Evolutionary conservation across 2,329 filamentous ascomycete genomes (phyloP), one percentile per base, ranked within the genome.

Genomic region (Ceratocystis eucalypticola): DNA sequence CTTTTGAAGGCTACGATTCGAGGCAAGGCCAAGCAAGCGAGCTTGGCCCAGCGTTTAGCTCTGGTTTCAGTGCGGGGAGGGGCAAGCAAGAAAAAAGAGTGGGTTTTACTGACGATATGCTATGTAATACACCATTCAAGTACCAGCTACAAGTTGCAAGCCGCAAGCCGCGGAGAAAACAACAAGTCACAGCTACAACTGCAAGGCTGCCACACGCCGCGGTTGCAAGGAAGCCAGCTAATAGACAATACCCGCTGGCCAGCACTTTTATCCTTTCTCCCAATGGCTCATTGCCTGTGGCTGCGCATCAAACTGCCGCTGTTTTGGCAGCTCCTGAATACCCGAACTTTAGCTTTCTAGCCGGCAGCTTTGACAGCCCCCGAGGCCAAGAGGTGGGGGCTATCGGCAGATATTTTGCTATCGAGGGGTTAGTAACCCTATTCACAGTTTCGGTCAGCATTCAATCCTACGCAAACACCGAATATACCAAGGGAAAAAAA

Each of bases 1-100:
- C 45, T 41, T 44, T 57, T 57, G 41, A 65, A 65, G 46, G 33
- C 50, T 17, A 37, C 10, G 50, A 65, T 65, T 65, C 12, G 30
- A 25, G 25, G 45, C n/a, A 50, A 10, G 22, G 46, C 17, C 3
- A 50, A 50, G 37, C 37, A 53, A 12, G n/a, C 20, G 3, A 53
- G 48, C 48, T 25, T 53, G 48, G 7, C 48, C n/a, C 20, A 57
- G 53, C 53, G 53, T 57, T 57, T 30, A 17, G 53, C 48, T 57
- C 10, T 17, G 30, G 53, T 7, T 57, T 12, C 53, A 30, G 53
- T 57, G 53, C 53, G 22, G 53, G 53, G 53, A 22, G 53, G 22
- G 53, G 28, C 48, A 53, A 53, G 22, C n/a, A 10, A 12, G 48
- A 5, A 25, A 22, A 22, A 53, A 53, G 48, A 53, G 48, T 25